Conservation (phyloP, 1,139 yeast species). For the Debaryomycetaceae sp. region DNA sequence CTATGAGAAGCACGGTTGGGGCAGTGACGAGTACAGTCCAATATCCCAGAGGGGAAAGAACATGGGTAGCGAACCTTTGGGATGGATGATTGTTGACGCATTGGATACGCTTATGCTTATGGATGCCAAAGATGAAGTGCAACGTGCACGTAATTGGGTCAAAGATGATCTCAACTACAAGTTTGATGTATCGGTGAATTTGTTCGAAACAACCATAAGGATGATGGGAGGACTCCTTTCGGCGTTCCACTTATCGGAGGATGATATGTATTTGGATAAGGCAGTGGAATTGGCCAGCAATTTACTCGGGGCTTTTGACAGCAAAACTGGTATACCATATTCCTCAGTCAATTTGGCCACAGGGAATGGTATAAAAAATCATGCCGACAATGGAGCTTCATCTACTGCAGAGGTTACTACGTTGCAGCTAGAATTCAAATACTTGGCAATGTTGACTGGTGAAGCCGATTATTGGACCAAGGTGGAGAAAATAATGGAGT, state of each 20-base stretch:
- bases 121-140: slow-evolving; percentile 68
- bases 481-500: slow-evolving; percentile 69
- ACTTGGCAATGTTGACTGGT: slow-evolving; percentile 76
- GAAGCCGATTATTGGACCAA: slow-evolving; percentile 74
- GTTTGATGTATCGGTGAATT: slow-evolving; percentile 72
- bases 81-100: slow-evolving; percentile 93
- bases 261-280: slow-evolving; percentile 68
- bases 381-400: slow-evolving; percentile 60
- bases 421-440: slow-evolving; percentile 83
- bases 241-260: slow-evolving; percentile 70
- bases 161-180: slow-evolving; percentile 43
- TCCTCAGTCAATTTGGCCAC: slow-evolving; percentile 71
- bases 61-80: slow-evolving; percentile 81
- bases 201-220: slow-evolving; percentile 90
- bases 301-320: slow-evolving; percentile 62
- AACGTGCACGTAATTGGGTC: slow-evolving; percentile 73
- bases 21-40: slow-evolving; percentile 47
- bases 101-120: slow-evolving; percentile 80
- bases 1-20: slow-evolving; percentile 80
- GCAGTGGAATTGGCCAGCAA: slow-evolving; percentile 73
- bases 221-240: slow-evolving; percentile 91
- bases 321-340: slow-evolving; percentile 68
- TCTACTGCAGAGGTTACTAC: slow-evolving; percentile 93
- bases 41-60: slow-evolving; percentile 59
- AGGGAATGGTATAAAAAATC: slow-evolving; percentile 58